Evolutionary conservation across 768 basidiomycete genomes (phyloP).

Genomic region (Boletellus sp.): DNA sequence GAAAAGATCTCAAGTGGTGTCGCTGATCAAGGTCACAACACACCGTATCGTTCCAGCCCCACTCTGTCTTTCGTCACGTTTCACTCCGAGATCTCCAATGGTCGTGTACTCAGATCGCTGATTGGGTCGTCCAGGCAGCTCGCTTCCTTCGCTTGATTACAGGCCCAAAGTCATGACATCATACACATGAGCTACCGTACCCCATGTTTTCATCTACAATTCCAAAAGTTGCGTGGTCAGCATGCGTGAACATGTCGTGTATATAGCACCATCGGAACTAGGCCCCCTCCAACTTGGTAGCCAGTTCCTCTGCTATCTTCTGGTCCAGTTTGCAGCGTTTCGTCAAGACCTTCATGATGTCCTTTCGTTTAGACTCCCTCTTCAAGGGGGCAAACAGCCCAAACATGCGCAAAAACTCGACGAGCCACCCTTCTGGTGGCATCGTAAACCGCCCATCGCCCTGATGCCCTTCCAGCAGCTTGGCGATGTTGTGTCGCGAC

Average conservation of each 20-base stretch:
- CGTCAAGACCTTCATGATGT: constrained; percentile 21
- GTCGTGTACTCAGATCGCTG: too few relatives aligned
- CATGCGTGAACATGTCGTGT: background rate
- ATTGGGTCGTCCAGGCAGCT: too few relatives aligned
- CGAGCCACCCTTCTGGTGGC: constrained; percentile 24
- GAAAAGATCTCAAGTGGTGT: too few relatives aligned
- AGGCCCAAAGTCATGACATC: background rate
- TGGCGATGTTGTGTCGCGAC: constrained; percentile 17
- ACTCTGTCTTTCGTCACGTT: too few relatives aligned
- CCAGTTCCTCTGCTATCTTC: constrained; percentile 20
- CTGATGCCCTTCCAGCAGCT: constrained; percentile 12
- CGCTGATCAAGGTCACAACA: too few relatives aligned
- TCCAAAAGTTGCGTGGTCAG: background rate
- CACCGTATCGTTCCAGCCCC: too few relatives aligned
- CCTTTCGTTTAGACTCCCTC: constrained; percentile 21
- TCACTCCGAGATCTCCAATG: too few relatives aligned
- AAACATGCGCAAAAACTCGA: constrained; percentile 24
- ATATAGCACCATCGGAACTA: background rate
- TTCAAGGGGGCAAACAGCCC: constrained; percentile 23
- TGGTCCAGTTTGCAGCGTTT: constrained; percentile 28
- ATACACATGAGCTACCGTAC: background rate
- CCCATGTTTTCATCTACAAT: constrained; percentile 6
- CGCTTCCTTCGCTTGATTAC: background rate
- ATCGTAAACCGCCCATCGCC: constrained; percentile 21
- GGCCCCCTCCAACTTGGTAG: constrained; percentile 11